Evolutionary conservation across 306 rosid species (phyloP).

Genomic region (Cercis canadensis): DNA sequence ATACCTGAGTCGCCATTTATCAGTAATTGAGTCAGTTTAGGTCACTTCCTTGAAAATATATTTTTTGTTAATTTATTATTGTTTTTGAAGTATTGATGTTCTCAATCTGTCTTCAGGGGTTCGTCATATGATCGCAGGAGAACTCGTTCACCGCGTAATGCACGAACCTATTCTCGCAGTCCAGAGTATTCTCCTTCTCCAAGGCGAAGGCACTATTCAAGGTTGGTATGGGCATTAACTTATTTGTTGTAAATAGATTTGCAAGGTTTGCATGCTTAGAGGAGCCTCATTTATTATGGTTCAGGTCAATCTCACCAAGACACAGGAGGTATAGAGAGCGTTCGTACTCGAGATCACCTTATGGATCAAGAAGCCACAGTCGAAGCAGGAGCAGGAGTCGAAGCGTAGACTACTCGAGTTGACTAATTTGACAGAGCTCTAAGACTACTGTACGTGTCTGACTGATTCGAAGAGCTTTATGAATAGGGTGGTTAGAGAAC

Average conservation of each 20-base stretch:
- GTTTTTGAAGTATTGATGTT: neutral
- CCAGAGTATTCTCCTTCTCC: slow-evolving; percentile 61
- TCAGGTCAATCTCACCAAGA: slow-evolving; percentile 77
- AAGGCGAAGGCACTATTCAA: slow-evolving; percentile 52
- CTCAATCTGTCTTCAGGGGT: slow-evolving; percentile 39
- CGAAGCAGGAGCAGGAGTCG: slow-evolving; percentile 58
- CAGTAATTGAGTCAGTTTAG: neutral
- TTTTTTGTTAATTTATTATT: neutral
- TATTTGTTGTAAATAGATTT: neutral
- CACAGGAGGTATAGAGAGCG: slow-evolving; percentile 47
- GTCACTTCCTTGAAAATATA: neutral
- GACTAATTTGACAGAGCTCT: slow-evolving; percentile 20
- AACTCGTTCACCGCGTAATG: too few relatives aligned
- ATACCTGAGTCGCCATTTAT: neutral
- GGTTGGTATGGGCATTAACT: slow-evolving; percentile 38
- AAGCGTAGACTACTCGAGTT: slow-evolving; percentile 61
- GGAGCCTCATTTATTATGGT: neutral
- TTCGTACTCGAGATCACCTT: slow-evolving; percentile 70
- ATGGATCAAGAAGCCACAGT: slow-evolving; percentile 55
- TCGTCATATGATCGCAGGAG: slow-evolving; percentile 52
- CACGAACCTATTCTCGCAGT: slow-evolving; percentile 53
- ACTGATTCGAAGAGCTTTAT: slow-evolving; percentile 18
- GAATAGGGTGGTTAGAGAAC: neutral
- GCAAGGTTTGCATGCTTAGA: neutral
- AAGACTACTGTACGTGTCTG: slow-evolving; percentile 34